Evolutionary conservation across 179 eudicot genomes (phyloP), one percentile per base, ranked within the genome.

Genomic region (Actinidia arguta): DNA sequence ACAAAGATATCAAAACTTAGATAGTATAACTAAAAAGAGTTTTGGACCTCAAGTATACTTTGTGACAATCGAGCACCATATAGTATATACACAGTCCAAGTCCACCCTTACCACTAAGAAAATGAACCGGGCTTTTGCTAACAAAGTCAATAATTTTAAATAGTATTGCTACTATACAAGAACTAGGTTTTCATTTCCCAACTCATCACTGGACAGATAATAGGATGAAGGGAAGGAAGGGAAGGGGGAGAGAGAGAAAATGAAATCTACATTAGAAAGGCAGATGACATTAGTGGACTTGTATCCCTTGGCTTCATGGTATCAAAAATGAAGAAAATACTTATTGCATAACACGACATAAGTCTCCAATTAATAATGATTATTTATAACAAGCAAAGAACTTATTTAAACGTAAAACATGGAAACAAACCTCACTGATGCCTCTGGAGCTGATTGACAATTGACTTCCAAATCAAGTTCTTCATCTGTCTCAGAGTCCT

Each of bases 401-500:
- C 25, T 27, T 10, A 6, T 25, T 0, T 18, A 46, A n/a, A 6
- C 46, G 42, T 11, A 11, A 61, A 7, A 20, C 12, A 70, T 69
- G 20, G n/a, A 27, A 0, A 55, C n/a, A 82, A 80, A 89, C 92
- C 93, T 90, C 39, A 72, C 71, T 13, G 88, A 86, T 61, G 87
- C 69, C 51, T 80, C 79, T 17, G 78, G 68, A 73, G 71, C 54
- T 42, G 84, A 52, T 46, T 52, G 56, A 58, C 67, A 83, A 85
- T 79, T 80, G 66, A 48, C 83, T 48, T 24, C 56, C 39, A 79
- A 47, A n/a, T 85, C 88, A 72, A 39, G 36, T 61, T 79, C 93
- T 39, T 86, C 86, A 67, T 92, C 92, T 20, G 84, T 48, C 78
- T 88, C 90, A 71, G 78, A 87, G 39, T 74, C 71, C 58, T 85